Evolutionary conservation across 75 land plant genomes (phyloP).

Genomic region (Larix kaempferi): DNA sequence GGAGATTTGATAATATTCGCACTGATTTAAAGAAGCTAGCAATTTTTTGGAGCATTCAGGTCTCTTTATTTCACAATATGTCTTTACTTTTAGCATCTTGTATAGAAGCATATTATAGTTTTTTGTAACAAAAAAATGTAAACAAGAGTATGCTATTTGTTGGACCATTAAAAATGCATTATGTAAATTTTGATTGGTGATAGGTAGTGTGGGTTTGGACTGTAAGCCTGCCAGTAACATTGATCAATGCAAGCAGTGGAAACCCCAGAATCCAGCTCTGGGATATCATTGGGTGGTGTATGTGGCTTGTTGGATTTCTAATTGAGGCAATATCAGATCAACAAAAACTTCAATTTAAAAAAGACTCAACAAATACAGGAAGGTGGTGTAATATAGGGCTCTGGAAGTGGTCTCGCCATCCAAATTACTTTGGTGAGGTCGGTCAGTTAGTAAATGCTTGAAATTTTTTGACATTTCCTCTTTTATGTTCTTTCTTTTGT

Average conservation of each 20-base stretch:
- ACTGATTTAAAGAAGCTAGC: slow-evolving; percentile 67
- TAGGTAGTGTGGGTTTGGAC: slow-evolving; percentile 99
- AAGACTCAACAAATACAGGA: slow-evolving; percentile 60
- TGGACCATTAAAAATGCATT: background rate
- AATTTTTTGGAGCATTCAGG: slow-evolving; percentile 93
- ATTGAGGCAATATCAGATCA: slow-evolving; percentile 92
- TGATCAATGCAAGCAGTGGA: slow-evolving; percentile 78
- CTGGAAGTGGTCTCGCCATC: slow-evolving; percentile 92
- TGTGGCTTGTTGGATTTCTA: slow-evolving; percentile 63
- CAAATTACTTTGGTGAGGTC: slow-evolving; percentile 99
- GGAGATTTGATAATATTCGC: slow-evolving; percentile 91
- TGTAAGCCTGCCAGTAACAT: slow-evolving; percentile 91
- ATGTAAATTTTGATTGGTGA: slow-evolving; percentile 4
- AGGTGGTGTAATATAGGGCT: slow-evolving; percentile 92
- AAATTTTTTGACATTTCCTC: background rate
- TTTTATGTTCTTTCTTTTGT: slow-evolving; percentile 1
- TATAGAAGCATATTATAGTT: slow-evolving; percentile 7
- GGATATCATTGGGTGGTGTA: slow-evolving; percentile 86
- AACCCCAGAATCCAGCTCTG: slow-evolving; percentile 55
- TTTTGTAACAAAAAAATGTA: background rate
- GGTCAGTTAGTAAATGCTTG: slow-evolving; percentile 8
- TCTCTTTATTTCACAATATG: slow-evolving; percentile 8
- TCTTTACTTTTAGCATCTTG: background rate
- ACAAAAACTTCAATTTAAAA: slow-evolving; percentile 78
- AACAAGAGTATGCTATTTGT: background rate